These are phyloP conservation scores for Nothophaeocryptopus gaeumannii DNA, from an alignment of 2,329 filamentous ascomycete species.

Conservation along the genomic window DNA sequence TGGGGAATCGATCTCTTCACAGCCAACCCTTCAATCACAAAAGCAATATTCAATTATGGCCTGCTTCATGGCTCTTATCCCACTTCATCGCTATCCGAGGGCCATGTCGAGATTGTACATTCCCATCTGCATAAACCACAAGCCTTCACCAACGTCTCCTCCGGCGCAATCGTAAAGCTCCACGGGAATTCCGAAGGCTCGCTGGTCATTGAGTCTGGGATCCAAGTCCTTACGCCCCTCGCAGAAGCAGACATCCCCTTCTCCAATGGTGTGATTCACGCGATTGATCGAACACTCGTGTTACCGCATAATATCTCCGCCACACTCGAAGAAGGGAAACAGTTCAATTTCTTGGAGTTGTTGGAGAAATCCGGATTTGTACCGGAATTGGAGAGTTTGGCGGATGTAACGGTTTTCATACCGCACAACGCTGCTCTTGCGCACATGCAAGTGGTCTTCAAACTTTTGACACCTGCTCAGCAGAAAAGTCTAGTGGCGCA, in stretches of 20 bases:
- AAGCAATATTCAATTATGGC: constrained; percentile 20
- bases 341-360: constrained; percentile 16
- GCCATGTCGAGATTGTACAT: constrained; percentile 10
- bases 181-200: not conserved
- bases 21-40: constrained; percentile 16
- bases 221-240: constrained; percentile 14
- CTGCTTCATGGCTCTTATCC: constrained; percentile 14
- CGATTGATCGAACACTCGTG: constrained; percentile 20
- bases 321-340: constrained; percentile 12
- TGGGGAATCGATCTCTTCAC: constrained; percentile 22
- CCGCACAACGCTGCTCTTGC: constrained; percentile 17
- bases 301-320: constrained; percentile 23
- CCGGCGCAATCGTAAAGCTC: constrained; percentile 19
- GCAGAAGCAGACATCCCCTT: constrained; percentile 12
- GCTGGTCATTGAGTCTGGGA: constrained; percentile 17
- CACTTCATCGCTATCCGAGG: constrained; percentile 3
- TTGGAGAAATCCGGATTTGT: constrained; percentile 10
- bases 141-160: constrained; percentile 12
- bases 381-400: constrained; percentile 12
- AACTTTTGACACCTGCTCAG: constrained; percentile 12
- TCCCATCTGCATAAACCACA: constrained; percentile 11
- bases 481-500: constrained; percentile 15
- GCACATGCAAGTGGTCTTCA: constrained; percentile 7
- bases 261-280: constrained; percentile 19
- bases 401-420: constrained; percentile 21